These are phyloP conservation scores for Colletotrichum lini DNA, from an alignment of 2,329 filamentous ascomycete genomes.

Conservation along the genomic window DNA sequence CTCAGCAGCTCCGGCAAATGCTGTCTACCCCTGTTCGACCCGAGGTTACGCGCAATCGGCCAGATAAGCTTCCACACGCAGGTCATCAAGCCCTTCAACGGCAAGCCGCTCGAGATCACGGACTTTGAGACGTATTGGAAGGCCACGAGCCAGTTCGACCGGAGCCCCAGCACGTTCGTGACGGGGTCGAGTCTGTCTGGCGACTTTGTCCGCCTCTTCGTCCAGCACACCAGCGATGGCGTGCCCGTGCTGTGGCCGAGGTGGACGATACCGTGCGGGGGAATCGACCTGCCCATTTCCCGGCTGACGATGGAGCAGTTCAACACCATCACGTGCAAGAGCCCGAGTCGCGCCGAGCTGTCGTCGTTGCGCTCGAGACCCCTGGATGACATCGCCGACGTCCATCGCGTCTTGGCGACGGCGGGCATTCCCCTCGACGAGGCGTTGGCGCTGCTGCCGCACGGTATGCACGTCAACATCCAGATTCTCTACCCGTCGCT, in stretches of 20 bases:
- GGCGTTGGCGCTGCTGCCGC: constrained; percentile 81
- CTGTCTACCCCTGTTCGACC: constrained; percentile 92
- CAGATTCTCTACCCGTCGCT: constrained; percentile 88
- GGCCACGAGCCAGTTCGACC: constrained; percentile 92
- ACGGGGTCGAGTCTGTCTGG: constrained; percentile 96
- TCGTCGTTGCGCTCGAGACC: constrained; percentile 61
- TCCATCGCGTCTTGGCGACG: constrained; percentile 80
- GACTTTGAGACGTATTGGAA: constrained; percentile 99
- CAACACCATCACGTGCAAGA: constrained; percentile 63
- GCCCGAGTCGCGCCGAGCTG: constrained; percentile 61
- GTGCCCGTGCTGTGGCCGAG: constrained; percentile 89
- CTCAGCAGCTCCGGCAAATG: constrained; percentile 84
- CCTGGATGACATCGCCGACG: constrained; percentile 70
- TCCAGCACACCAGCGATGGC: constrained; percentile 91
- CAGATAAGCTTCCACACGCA: constrained; percentile 95
- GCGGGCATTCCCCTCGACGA: constrained; percentile 87
- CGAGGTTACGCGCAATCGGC: constrained; percentile 90
- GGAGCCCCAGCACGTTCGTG: constrained; percentile 87
- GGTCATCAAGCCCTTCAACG: constrained; percentile 95
- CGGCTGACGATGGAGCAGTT: constrained; percentile 84
- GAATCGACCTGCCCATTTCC: constrained; percentile 85
- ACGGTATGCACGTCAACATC: constrained; percentile 89
- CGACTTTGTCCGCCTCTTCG: constrained; percentile 93
- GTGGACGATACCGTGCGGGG: constrained; percentile 84
- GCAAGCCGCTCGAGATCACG: constrained; percentile 93